Evolutionary conservation across 345 rosid genomes (phyloP).

Genomic region (Salix suchowensis): DNA sequence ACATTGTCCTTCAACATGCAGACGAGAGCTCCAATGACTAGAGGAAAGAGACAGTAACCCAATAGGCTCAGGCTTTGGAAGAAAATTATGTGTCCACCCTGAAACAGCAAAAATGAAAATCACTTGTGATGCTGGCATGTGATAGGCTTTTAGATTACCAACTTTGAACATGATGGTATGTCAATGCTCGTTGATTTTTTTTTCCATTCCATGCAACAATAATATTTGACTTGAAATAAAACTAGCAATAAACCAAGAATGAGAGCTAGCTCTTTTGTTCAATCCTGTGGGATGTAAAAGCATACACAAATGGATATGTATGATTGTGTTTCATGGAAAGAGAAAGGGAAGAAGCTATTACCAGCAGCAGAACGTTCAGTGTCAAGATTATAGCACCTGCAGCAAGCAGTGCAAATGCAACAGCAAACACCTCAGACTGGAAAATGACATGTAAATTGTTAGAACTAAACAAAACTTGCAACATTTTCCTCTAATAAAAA

Average conservation of each 20-base stretch:
- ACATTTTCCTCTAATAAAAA: not conserved
- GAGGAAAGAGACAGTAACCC: conserved; percentile 82
- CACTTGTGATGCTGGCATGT: not conserved
- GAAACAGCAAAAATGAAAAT: conserved; percentile 14
- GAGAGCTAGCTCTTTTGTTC: not conserved
- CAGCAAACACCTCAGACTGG: conserved; percentile 95
- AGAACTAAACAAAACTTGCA: not conserved
- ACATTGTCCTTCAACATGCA: conserved; percentile 81
- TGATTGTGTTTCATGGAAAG: not conserved
- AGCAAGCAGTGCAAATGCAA: conserved; percentile 94
- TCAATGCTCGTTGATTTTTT: not conserved
- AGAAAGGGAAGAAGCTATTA: conserved; percentile 22
- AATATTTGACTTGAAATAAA: not conserved
- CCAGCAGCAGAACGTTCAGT: conserved; percentile 85
- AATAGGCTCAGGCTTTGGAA: conserved; percentile 83
- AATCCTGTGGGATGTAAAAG: not conserved
- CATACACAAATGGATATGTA: not conserved
- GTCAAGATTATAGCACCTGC: conserved; percentile 95
- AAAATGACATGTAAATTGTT: conserved; percentile 6
- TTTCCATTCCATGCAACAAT: not conserved
- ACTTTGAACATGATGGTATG: not conserved
- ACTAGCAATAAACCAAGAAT: not conserved
- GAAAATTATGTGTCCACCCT: conserved; percentile 91
- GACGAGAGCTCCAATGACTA: conserved; percentile 73
- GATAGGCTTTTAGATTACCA: not conserved